Evolutionary conservation across 2,329 filamentous ascomycete species (phyloP).

Genomic region (Macroventuria anomochaeta): DNA sequence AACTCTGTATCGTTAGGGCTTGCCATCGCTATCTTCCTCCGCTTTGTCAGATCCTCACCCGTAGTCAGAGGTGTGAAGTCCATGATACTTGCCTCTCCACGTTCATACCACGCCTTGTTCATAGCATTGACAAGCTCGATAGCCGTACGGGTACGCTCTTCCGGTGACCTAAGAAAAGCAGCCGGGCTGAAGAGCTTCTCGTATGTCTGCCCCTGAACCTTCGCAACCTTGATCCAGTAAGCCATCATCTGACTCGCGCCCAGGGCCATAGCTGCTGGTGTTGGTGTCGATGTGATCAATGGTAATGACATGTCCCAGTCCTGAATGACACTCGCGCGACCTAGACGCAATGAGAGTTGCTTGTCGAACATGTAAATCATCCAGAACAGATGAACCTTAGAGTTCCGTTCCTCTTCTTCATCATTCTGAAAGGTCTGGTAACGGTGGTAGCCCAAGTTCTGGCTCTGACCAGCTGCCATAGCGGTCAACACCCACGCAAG

Average conservation of each 20-base stretch:
- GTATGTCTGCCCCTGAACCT: conserved; percentile 46
- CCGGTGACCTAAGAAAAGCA: conserved; percentile 34
- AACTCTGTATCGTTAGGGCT: conserved; percentile 35
- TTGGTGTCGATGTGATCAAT: conserved; percentile 19
- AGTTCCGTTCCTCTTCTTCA: conserved; percentile 31
- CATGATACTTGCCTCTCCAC: conserved; percentile 31
- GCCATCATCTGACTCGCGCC: conserved; percentile 32
- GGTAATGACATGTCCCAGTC: conserved; percentile 49
- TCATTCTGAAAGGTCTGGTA: conserved; percentile 46
- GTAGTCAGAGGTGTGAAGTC: conserved; percentile 6
- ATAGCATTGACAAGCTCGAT: conserved; percentile 36
- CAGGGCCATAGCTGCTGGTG: conserved; percentile 4
- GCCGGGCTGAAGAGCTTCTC: conserved; percentile 49
- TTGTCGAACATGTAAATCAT: conserved; percentile 50
- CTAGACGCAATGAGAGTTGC: conserved; percentile 47
- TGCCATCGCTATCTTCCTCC: conserved; percentile 10
- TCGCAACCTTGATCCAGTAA: conserved; percentile 45
- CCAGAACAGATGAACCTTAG: conserved; percentile 47
- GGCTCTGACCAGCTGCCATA: conserved; percentile 40
- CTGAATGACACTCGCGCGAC: conserved; percentile 46
- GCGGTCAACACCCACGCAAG: conserved; percentile 44
- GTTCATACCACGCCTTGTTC: conserved; percentile 39
- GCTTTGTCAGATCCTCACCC: background rate
- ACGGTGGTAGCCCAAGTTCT: conserved; percentile 47
- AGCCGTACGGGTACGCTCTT: conserved; percentile 37